phyloP scores from a whole-genome alignment of 306 rosid species.

The Mimosa bimucronata region DNA sequence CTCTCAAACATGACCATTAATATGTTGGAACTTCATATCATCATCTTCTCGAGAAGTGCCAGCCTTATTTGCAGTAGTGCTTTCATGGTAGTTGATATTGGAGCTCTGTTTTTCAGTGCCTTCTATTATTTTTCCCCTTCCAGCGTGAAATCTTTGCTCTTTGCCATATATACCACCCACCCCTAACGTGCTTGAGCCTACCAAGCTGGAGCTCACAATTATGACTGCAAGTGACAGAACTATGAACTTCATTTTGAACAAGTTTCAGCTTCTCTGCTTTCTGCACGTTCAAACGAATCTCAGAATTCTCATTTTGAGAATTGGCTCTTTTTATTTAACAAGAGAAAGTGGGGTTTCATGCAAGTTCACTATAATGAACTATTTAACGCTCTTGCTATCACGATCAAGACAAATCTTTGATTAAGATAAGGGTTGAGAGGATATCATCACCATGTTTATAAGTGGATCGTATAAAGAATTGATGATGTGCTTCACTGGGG shows the following conservation, averaged over 20 bases:
- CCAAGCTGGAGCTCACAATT: constrained; percentile 40
- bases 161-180: constrained; percentile 53
- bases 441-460: constrained; percentile 42
- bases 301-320: constrained; percentile 12
- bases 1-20: constrained; percentile 35
- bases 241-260: constrained; percentile 50
- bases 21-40: constrained; percentile 37
- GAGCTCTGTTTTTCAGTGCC: constrained; percentile 38
- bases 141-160: constrained; percentile 44
- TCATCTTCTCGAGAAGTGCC: constrained; percentile 46
- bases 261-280: constrained; percentile 14
- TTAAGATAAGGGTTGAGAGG: constrained; percentile 39
- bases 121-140: constrained; percentile 41
- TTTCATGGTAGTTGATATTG: constrained; percentile 33
- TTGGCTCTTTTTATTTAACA: constrained; percentile 3
- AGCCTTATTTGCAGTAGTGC: constrained; percentile 21
- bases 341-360: constrained; percentile 30
- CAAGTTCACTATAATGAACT: constrained; percentile 33
- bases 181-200: constrained; percentile 41
- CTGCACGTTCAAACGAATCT: constrained; percentile 5
- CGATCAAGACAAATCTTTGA: constrained; percentile 36
- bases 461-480: constrained; percentile 33
- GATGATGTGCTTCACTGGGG: not conserved
- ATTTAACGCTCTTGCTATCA: constrained; percentile 35
- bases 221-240: constrained; percentile 42